phyloP scores from a whole-genome alignment of 73 alveolate species.

The Tetrahymena elliotti region DNA sequence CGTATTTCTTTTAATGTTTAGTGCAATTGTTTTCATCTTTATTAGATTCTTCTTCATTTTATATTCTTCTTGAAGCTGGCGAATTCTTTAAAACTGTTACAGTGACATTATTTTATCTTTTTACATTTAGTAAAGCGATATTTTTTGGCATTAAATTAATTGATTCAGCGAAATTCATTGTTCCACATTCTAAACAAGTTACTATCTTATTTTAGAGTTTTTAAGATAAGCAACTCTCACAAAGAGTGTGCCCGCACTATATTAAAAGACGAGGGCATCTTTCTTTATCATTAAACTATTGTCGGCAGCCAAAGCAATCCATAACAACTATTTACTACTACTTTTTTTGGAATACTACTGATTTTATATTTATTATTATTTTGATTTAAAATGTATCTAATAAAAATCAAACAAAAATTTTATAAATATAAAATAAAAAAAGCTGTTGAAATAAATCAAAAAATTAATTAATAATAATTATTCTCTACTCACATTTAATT shows the following conservation, averaged over 20 bases:
- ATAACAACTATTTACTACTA: background rate
- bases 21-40: background rate
- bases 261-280: background rate
- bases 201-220: background rate
- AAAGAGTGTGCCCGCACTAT: background rate
- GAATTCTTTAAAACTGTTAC: background rate
- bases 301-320: background rate
- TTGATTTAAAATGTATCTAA: background rate
- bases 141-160: background rate
- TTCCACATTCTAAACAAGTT: background rate
- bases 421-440: too few relatives aligned
- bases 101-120: background rate
- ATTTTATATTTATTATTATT: background rate
- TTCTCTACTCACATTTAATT: background rate
- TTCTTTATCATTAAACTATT: background rate
- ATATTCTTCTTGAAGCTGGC: background rate
- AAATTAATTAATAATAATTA: too few relatives aligned
- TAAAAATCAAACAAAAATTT: background rate
- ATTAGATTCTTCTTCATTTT: background rate
- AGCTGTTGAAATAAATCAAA: background rate
- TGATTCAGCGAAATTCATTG: background rate
- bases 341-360: background rate
- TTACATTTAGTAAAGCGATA: background rate
- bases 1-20: background rate
- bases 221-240: background rate